Evolutionary conservation across 2,329 filamentous ascomycete genomes (phyloP).

Genomic region (Triangularia verruculosa): DNA sequence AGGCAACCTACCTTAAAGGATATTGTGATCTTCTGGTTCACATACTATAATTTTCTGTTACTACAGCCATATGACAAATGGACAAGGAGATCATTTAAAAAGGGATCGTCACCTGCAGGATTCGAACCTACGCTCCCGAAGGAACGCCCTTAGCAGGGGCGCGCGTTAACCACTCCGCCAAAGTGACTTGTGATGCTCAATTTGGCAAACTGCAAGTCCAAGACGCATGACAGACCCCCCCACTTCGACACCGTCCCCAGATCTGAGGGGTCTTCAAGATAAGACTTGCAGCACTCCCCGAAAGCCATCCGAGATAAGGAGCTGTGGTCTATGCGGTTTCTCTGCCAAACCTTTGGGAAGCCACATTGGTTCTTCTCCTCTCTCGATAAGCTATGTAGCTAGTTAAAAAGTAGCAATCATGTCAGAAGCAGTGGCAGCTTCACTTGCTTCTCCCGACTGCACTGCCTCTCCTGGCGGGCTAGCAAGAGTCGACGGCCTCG

Average conservation of each 20-base stretch:
- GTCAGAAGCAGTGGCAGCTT: neutral
- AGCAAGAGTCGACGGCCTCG: conserved; percentile 30
- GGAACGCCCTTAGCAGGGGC: conserved; percentile 4
- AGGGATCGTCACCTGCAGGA: neutral
- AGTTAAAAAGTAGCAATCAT: neutral
- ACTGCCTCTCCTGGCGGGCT: conserved; percentile 19
- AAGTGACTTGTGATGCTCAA: neutral
- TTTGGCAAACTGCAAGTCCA: neutral
- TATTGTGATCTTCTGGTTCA: no score
- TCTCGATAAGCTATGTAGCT: neutral
- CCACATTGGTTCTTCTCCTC: neutral
- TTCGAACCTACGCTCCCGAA: conserved; percentile 3
- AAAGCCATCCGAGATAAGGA: neutral
- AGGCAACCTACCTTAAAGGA: no score
- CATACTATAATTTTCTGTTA: no score
- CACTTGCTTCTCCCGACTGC: neutral
- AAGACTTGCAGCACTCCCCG: neutral
- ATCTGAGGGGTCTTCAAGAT: neutral
- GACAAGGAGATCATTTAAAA: no score
- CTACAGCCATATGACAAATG: no score
- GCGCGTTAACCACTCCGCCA: conserved; percentile 3
- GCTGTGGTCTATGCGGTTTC: neutral
- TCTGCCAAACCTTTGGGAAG: neutral
- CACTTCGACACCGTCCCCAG: neutral
- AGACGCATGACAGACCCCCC: no score